These are phyloP conservation scores for Colletotrichum somersetense DNA, from an alignment of 2,329 filamentous ascomycete genomes.

Conservation along the genomic window DNA sequence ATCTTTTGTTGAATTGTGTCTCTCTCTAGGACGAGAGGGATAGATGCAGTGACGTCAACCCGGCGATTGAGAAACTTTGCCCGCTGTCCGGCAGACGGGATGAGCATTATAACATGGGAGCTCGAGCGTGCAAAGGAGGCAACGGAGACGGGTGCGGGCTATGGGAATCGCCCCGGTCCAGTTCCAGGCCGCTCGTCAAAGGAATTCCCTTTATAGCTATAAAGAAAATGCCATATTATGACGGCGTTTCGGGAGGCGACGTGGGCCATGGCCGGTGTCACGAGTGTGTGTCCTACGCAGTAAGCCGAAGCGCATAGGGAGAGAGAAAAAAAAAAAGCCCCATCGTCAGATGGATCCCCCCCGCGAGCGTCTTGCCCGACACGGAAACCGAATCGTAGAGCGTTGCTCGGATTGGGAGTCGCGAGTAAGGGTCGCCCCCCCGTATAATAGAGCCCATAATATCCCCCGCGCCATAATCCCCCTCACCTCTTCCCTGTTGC, in stretches of 20 bases:
- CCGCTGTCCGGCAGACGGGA: background rate
- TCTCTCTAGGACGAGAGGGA: too few species aligned
- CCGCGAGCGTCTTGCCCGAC: slow-evolving; percentile 34
- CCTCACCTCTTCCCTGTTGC: background rate
- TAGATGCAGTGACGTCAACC: background rate
- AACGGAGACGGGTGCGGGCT: slow-evolving; percentile 11
- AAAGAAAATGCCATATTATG: background rate
- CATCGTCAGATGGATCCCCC: slow-evolving; percentile 11
- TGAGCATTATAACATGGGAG: slow-evolving; percentile 5
- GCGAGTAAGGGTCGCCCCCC: slow-evolving; percentile 28
- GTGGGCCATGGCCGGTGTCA: background rate
- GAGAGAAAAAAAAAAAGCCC: background rate
- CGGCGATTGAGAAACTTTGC: background rate
- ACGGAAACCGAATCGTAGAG: slow-evolving; percentile 28
- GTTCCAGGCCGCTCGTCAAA: background rate
- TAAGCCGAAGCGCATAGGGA: background rate
- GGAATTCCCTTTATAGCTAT: background rate
- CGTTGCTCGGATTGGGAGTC: background rate
- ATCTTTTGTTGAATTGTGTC: background rate
- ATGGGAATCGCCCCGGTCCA: background rate
- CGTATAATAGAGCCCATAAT: background rate
- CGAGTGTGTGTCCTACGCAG: background rate
- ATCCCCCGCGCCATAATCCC: background rate
- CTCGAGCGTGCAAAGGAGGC: background rate
- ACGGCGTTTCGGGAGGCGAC: background rate